Base-by-base conservation (phyloP, 2,329 filamentous ascomycete species). In the Exophiala phaeomuriformis region DNA sequence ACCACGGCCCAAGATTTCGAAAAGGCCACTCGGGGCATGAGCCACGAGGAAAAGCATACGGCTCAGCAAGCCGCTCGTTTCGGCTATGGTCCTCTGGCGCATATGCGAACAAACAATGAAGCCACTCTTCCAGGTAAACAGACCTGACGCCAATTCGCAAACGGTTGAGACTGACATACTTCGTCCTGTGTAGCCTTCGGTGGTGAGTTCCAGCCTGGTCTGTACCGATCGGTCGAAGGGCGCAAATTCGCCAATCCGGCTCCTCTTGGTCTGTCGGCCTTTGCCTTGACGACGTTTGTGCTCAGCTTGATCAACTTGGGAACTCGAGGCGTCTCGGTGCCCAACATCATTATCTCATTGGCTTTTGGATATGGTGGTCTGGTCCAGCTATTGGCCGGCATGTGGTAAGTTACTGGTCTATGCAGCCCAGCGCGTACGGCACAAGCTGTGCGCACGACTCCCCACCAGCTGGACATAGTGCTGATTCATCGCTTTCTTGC, bases 221-320 rank as follows among this genome's bases (percentile, higher is more conserved):
- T 79, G 49, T 81, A 84, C 76, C 81, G 78, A 70, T 74, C 82
- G 5, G 79, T 81, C 70, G 77, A 80, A 67, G 61, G 67, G 27
- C 82, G 84, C 71, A 85, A 86, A 74, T 81, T 90, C 69, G 87
- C 79, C 73, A 90, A 90, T 72, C 87, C 87, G 3, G 86, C 84
- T 49, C 87, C 86, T 31, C 77, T 90, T 37, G 87, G 88, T 59
- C 80, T 91, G 46, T 80, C 76, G 57, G 87, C 85, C 67, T 91
- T 91, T 74, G 88, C 87, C 59, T 75, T 91, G 66, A 91, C 87
- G 50, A 91, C 87, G 8, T 91, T 91, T 68, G 81, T 91, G 36
- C 78, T 91, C 46, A 87, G 84, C 31, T 74, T 79, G 63, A 76
- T 91, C 72, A 91, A 91, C 73, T 76, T 88, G 69, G 75, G 80